These are phyloP conservation scores for Hydnomerulius pinastri DNA, from an alignment of 768 basidiomycete species.

Conservation along the genomic window DNA sequence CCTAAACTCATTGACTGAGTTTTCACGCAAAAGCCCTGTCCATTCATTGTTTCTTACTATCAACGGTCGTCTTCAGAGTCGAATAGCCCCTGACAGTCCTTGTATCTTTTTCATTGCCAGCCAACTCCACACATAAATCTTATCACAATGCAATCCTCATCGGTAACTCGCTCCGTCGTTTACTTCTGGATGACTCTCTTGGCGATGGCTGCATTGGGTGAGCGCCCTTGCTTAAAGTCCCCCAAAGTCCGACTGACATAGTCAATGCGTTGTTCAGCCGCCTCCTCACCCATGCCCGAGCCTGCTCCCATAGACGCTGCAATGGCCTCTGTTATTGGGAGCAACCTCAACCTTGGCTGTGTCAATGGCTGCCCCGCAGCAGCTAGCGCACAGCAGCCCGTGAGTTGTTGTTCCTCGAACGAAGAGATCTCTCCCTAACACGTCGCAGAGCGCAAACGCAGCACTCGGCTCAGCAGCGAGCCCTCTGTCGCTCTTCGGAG, in stretches of 20 bases:
- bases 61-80: too few relatives aligned
- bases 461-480: conserved; percentile 20
- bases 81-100: neutral
- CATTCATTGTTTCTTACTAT: conserved; percentile 1
- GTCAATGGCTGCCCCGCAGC: conserved; percentile 22
- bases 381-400: conserved; percentile 21
- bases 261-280: conserved; percentile 8
- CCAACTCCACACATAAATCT: neutral
- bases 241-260: neutral
- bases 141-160: conserved; percentile 13
- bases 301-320: conserved; percentile 26
- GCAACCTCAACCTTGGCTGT: conserved; percentile 27
- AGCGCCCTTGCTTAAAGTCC: neutral
- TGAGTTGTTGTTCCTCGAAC: conserved; percentile 2
- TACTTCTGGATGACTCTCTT: conserved; percentile 24
- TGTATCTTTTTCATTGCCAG: neutral
- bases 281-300: conserved; percentile 24
- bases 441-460: conserved; percentile 19
- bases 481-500: conserved; percentile 22
- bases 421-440: neutral
- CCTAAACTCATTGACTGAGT: conserved; percentile 16
- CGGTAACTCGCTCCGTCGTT: conserved; percentile 15
- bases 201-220: conserved; percentile 21
- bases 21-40: neutral
- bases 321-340: conserved; percentile 18